Conservation (phyloP, 2,329 filamentous ascomycete genomes). For the Botrytis paeoniae region DNA sequence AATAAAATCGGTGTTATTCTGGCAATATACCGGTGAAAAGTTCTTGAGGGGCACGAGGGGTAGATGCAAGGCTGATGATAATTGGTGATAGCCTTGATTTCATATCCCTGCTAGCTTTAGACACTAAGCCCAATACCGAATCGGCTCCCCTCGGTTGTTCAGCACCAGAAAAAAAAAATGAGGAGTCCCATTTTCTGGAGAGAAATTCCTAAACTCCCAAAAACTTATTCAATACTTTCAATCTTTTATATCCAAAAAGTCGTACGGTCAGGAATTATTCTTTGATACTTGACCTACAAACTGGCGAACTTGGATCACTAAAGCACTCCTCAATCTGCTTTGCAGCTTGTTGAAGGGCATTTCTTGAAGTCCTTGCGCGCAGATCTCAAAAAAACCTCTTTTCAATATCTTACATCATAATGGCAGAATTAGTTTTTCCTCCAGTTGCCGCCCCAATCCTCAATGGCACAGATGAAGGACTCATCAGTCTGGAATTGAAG, state of each 20-base stretch:
- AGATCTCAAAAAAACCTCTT: neutral
- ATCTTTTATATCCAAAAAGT: neutral
- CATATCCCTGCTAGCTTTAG: neutral
- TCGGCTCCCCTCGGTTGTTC: slow-evolving; percentile 10
- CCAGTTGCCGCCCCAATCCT: slow-evolving; percentile 30
- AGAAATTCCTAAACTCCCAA: neutral
- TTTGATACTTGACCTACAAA: slow-evolving; percentile 5
- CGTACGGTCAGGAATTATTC: neutral
- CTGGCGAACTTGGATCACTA: slow-evolving; percentile 17
- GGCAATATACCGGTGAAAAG: neutral
- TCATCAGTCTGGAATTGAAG: slow-evolving; percentile 86
- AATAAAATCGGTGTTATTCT: neutral
- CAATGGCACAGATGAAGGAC: slow-evolving; percentile 48
- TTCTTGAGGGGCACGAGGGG: slow-evolving; percentile 1
- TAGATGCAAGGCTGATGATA: slow-evolving; percentile 8
- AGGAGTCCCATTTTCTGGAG: neutral
- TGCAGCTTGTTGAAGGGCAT: slow-evolving; percentile 26
- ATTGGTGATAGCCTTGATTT: neutral
- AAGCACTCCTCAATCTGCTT: slow-evolving; percentile 23
- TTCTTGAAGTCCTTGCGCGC: slow-evolving; percentile 1
- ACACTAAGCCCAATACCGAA: neutral
- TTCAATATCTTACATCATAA: slow-evolving; percentile 11
- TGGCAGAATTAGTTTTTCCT: slow-evolving; percentile 26
- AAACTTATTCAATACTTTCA: slow-evolving; percentile 3
- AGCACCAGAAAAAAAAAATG: slow-evolving; percentile 9